Conservation (phyloP, 2,329 filamentous ascomycete genomes). For the Capronia epimyces region DNA sequence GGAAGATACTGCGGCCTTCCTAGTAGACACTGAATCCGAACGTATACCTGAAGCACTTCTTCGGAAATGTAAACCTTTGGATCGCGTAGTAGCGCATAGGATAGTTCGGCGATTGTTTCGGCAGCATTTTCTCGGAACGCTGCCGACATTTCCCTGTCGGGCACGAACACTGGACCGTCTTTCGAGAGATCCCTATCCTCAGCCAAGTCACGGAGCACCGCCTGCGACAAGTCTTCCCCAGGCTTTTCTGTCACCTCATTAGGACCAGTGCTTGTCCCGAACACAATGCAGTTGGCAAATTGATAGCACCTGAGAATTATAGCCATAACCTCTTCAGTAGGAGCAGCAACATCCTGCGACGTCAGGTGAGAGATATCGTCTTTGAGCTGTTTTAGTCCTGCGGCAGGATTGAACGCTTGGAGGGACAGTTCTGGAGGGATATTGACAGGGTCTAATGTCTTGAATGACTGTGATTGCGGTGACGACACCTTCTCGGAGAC, state of each 20-base stretch:
- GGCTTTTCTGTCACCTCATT: conserved; percentile 8
- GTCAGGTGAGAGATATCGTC: conserved; percentile 17
- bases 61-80: conserved; percentile 76
- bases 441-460: background rate
- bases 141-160: conserved; percentile 28
- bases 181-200: conserved; percentile 21
- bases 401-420: conserved; percentile 5
- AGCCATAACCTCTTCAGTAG: conserved; percentile 11
- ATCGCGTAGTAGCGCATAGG: conserved; percentile 66
- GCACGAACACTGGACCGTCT: conserved; percentile 17
- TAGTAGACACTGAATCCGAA: conserved; percentile 68
- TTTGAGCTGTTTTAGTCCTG: conserved; percentile 9
- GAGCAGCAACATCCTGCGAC: conserved; percentile 12
- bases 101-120: conserved; percentile 48
- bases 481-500: background rate
- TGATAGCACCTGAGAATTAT: conserved; percentile 15
- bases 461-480: background rate
- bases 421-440: background rate
- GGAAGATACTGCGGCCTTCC: conserved; percentile 71
- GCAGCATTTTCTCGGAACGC: conserved; percentile 37
- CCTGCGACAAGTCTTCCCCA: conserved; percentile 37
- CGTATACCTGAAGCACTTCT: conserved; percentile 65
- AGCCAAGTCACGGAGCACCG: conserved; percentile 27
- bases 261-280: conserved; percentile 18
- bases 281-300: conserved; percentile 21